A percentile compares a stretch with the other conserved stretches of the same genome.
phyloP scores from a whole-genome alignment of 2,329 filamentous ascomycete genomes.

The Ophiostoma australiae region DNA sequence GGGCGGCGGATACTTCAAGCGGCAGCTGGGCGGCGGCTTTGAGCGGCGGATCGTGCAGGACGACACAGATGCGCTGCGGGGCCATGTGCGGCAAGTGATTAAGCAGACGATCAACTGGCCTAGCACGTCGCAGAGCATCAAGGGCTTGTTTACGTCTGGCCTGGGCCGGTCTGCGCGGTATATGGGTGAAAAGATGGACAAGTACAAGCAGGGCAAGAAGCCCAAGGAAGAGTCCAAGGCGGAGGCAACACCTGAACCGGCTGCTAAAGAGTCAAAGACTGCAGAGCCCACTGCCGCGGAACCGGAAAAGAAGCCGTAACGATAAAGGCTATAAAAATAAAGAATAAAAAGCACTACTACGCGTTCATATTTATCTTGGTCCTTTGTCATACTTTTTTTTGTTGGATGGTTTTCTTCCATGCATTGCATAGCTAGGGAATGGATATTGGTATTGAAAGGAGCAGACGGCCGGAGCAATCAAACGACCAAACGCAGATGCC shows the following conservation, averaged over 20 bases:
- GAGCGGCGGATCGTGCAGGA: conserved; percentile 69
- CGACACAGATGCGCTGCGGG: conserved; percentile 43
- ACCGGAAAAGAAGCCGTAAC: not conserved
- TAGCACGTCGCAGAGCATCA: conserved; percentile 79
- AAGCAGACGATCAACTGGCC: conserved; percentile 89
- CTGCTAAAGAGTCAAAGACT: not conserved
- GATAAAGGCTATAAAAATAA: not conserved
- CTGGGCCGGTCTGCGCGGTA: conserved; percentile 66
- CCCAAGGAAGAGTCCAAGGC: not conserved
- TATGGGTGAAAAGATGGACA: conserved; percentile 71
- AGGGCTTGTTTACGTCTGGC: conserved; percentile 77
- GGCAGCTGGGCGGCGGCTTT: conserved; percentile 75
- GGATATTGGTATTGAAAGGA: not conserved
- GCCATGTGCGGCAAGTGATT: conserved; percentile 70
- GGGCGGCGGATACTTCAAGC: conserved; percentile 51
- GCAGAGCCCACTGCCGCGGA: not conserved
- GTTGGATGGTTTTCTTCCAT: not conserved
- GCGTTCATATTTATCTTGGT: not conserved
- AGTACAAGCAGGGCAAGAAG: conserved; percentile 46
- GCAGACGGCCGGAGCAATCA: not conserved
- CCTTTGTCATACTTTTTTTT: not conserved
- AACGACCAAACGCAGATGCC: not conserved
- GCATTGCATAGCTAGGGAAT: not conserved
- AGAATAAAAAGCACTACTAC: not conserved
- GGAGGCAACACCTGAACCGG: not conserved